These are phyloP conservation scores for Pneumocystis murina DNA, from an alignment of 1,139 yeast genomes.

Conservation along the genomic window DNA sequence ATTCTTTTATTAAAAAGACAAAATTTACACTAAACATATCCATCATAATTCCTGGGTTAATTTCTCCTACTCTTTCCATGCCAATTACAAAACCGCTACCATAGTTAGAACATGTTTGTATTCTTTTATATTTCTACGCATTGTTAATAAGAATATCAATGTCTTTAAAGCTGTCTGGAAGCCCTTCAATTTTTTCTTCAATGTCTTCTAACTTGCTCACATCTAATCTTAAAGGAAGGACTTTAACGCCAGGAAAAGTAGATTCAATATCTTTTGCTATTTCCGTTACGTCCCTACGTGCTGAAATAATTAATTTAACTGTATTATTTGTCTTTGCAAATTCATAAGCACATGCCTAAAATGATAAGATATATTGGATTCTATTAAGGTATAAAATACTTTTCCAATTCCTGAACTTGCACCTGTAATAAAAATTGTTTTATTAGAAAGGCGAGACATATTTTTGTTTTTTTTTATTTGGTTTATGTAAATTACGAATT, in stretches of 20 bases:
- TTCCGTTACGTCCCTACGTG: conserved; percentile 49
- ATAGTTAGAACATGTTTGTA: neutral
- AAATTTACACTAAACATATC: conserved; percentile 30
- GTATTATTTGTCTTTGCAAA: conserved; percentile 56
- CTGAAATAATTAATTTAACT: conserved; percentile 49
- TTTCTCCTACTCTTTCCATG: conserved; percentile 44
- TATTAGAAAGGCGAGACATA: conserved; percentile 39
- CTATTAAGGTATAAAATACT: neutral
- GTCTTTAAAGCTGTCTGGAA: conserved; percentile 27
- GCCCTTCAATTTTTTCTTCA: conserved; percentile 34
- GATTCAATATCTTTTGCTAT: conserved; percentile 36
- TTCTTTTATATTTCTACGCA: conserved; percentile 29
- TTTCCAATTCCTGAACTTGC: conserved; percentile 64
- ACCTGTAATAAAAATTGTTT: conserved; percentile 53
- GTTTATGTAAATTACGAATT: neutral
- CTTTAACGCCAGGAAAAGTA: conserved; percentile 33
- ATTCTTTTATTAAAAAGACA: neutral
- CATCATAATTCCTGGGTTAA: conserved; percentile 39
- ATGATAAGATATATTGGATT: conserved; percentile 4
- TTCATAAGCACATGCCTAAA: conserved; percentile 55
- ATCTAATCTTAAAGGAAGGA: conserved; percentile 43
- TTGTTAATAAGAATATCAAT: conserved; percentile 50
- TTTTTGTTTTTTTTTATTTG: neutral
- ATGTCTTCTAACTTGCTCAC: conserved; percentile 41
- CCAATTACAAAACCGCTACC: conserved; percentile 57